These are phyloP conservation scores for Candida koratica DNA, from an alignment of 805 yeast species.

Conservation along the genomic window DNA sequence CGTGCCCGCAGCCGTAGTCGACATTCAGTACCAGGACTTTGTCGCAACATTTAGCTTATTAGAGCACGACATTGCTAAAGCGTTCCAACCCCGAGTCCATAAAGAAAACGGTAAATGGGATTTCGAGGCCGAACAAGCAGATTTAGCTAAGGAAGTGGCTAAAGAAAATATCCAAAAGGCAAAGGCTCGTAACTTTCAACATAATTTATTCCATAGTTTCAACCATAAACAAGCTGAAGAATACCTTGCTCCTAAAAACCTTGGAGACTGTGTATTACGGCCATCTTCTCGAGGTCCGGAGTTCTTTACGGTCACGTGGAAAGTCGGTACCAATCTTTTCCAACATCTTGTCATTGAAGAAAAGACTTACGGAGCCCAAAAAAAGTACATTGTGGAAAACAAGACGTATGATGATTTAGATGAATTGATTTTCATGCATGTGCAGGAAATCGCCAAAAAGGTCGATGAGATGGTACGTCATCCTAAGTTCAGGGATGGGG, in stretches of 20 bases:
- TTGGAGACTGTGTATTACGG: constrained; percentile 90
- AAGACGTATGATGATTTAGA: constrained; percentile 81
- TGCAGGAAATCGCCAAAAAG: constrained; percentile 76
- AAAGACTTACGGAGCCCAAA: constrained; percentile 60
- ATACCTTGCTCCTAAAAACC: constrained; percentile 77
- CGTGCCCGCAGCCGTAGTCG: constrained; percentile 73
- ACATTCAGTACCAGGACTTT: constrained; percentile 70
- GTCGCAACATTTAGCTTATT: constrained; percentile 70
- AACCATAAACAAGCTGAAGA: constrained; percentile 88
- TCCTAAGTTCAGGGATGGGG: constrained; percentile 85
- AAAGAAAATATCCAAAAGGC: constrained; percentile 64
- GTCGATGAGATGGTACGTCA: constrained; percentile 80
- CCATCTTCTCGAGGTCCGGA: constrained; percentile 90
- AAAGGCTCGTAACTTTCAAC: constrained; percentile 77
- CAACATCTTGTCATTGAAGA: constrained; percentile 90
- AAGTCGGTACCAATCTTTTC: constrained; percentile 83
- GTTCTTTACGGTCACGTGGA: constrained; percentile 93
- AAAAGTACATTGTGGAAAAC: constrained; percentile 59
- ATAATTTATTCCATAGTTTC: constrained; percentile 84
- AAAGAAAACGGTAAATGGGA: constrained; percentile 77
- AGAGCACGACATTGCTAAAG: constrained; percentile 58
- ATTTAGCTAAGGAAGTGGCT: constrained; percentile 52
- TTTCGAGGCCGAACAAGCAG: constrained; percentile 65
- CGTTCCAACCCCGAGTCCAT: constrained; percentile 42
- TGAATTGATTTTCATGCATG: constrained; percentile 83